Percentiles rank a stretch among this genome's conserved stretches.
phyloP scores from a whole-genome alignment of 2,329 filamentous ascomycete species.

The Aspergillus caelatus region DNA sequence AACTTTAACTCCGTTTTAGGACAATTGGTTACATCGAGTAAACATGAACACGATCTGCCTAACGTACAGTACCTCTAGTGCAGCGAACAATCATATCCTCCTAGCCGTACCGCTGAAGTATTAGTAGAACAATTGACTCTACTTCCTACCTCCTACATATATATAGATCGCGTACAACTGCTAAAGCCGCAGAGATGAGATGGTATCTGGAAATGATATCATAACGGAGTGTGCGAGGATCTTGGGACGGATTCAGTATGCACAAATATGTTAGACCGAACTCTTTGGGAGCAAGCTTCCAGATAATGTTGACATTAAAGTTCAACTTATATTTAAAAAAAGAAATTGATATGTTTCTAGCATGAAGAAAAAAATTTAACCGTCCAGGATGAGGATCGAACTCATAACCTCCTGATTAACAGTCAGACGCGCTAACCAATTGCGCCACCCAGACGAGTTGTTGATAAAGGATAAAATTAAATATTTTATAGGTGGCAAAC shows the following conservation, averaged over 20 bases:
- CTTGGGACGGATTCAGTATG: background rate
- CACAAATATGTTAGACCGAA: too few species aligned
- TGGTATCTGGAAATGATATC: background rate
- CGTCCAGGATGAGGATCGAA: background rate
- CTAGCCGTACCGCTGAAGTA: background rate
- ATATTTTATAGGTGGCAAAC: rapidly evolving
- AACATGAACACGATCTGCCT: background rate
- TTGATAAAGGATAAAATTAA: too few species aligned
- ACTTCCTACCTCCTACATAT: background rate
- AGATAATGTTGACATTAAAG: too few species aligned
- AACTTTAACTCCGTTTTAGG: background rate
- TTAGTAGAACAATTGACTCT: background rate
- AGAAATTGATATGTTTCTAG: too few species aligned
- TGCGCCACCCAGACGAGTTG: background rate
- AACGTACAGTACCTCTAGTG: background rate
- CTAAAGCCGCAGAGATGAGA: background rate
- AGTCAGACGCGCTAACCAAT: background rate
- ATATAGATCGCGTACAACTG: background rate
- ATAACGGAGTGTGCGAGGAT: background rate
- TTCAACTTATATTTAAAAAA: too few species aligned
- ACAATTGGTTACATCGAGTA: background rate
- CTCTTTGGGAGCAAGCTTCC: too few species aligned
- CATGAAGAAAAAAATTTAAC: background rate
- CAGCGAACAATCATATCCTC: too few species aligned
- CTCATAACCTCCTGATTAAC: background rate